phyloP scores from a whole-genome alignment of 495 filamentous ascomycete species.

The Evansstolkia leycettana region DNA sequence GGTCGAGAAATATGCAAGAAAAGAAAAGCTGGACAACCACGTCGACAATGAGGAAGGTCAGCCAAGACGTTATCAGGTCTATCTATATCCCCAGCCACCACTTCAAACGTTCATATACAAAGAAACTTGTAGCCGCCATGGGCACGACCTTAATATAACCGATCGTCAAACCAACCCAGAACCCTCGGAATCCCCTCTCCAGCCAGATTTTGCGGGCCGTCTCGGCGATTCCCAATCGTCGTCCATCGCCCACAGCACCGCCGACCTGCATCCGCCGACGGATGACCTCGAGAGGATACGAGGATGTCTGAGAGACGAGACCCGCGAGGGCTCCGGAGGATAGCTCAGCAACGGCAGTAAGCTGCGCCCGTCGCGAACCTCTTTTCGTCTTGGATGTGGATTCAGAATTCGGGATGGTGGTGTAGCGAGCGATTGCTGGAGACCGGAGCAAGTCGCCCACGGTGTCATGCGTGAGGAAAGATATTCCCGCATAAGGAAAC shows the following conservation, averaged over 20 bases:
- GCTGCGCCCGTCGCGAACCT: slow-evolving; percentile 22
- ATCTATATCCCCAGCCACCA: slow-evolving; percentile 52
- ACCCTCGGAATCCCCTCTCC: slow-evolving; percentile 69
- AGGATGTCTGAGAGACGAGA: slow-evolving; percentile 75
- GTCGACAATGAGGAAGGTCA: no score
- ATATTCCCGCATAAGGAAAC: slow-evolving; percentile 92
- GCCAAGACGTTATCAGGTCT: no score
- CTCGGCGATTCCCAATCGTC: slow-evolving; percentile 62
- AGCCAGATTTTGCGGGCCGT: slow-evolving; percentile 59
- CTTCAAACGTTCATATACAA: slow-evolving; percentile 76
- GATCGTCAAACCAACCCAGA: slow-evolving; percentile 87
- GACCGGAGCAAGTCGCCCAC: slow-evolving; percentile 67
- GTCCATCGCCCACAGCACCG: slow-evolving; percentile 84
- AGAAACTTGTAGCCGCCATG: slow-evolving; percentile 69
- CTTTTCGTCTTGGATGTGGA: slow-evolving; percentile 9
- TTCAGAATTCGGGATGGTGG: slow-evolving; percentile 40
- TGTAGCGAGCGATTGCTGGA: slow-evolving; percentile 52
- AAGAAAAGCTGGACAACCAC: no score
- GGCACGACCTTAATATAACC: slow-evolving; percentile 92
- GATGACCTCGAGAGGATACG: slow-evolving; percentile 89
- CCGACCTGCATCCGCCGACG: slow-evolving; percentile 91
- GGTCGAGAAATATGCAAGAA: background rate
- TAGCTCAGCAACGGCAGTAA: slow-evolving; percentile 68
- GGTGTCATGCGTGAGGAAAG: slow-evolving; percentile 93
- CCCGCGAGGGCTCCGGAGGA: slow-evolving; percentile 75